Evolutionary conservation across 2,329 filamentous ascomycete genomes (phyloP).

Genomic region (Westerdykella aurantiaca): DNA sequence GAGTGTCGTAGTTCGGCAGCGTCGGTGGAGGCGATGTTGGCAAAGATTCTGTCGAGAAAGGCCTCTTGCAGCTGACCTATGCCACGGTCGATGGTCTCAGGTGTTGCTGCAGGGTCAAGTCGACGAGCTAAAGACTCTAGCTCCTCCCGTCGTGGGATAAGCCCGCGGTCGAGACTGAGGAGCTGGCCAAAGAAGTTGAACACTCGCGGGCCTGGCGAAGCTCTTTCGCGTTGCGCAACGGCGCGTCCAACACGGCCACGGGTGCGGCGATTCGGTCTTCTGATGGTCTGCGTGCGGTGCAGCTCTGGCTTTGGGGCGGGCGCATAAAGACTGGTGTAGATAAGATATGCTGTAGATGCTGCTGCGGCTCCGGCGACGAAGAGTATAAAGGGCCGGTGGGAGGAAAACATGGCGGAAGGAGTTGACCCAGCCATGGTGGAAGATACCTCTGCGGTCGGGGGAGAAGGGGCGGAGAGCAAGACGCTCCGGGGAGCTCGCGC

Average conservation of each 20-base stretch:
- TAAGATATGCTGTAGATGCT: conserved; percentile 53
- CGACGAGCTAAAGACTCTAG: conserved; percentile 19
- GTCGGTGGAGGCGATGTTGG: conserved; percentile 12
- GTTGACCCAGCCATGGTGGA: conserved; percentile 27
- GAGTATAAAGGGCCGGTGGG: conserved; percentile 47
- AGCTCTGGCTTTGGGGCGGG: conserved; percentile 35
- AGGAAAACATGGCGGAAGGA: conserved; percentile 27
- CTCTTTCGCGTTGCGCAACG: conserved; percentile 11
- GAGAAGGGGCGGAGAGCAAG: conserved; percentile 5
- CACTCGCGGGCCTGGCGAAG: conserved; percentile 17
- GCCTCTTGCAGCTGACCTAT: conserved; percentile 25
- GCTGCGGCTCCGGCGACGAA: conserved; percentile 53
- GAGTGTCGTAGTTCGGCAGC: too few species aligned
- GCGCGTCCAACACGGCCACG: background rate
- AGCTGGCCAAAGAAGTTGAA: conserved; percentile 20
- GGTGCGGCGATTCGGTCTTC: conserved; percentile 44
- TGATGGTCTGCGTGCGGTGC: conserved; percentile 63
- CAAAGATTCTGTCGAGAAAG: conserved; percentile 27
- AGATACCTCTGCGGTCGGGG: conserved; percentile 1
- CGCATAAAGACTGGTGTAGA: conserved; percentile 44
- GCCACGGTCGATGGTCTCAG: conserved; percentile 15
- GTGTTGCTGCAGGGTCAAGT: conserved; percentile 13
- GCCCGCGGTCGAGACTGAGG: conserved; percentile 19
- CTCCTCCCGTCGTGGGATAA: conserved; percentile 14
- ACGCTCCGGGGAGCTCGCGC: conserved; percentile 2